Conservation (phyloP, 2,329 filamentous ascomycete species). For the Diaporthe caulivora region DNA sequence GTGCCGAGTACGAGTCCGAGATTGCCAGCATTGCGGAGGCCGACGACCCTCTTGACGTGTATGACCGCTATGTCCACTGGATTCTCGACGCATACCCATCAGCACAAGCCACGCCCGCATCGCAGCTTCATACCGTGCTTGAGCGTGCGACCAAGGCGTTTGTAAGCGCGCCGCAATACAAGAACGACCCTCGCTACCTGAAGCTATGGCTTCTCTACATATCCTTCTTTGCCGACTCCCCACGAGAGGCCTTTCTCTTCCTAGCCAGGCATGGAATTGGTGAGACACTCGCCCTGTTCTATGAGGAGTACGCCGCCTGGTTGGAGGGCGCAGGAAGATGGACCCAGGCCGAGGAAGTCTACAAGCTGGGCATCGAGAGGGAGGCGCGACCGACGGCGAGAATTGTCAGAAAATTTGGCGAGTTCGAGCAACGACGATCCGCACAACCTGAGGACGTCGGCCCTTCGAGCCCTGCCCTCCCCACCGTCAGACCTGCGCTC, state of each 20-base stretch:
- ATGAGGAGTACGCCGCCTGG: conserved; percentile 97
- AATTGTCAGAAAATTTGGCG: conserved; percentile 88
- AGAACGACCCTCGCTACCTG: conserved; percentile 93
- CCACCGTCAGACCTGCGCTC: conserved; percentile 83
- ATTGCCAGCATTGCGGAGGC: conserved; percentile 83
- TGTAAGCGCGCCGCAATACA: conserved; percentile 87
- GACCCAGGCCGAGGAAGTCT: conserved; percentile 94
- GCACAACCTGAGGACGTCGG: conserved; percentile 68
- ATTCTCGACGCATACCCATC: conserved; percentile 95
- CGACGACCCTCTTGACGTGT: conserved; percentile 95
- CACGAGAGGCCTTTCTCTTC: conserved; percentile 92
- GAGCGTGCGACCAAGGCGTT: conserved; percentile 95
- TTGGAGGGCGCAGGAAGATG: conserved; percentile 86
- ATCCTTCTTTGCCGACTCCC: conserved; percentile 90
- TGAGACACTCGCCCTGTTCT: conserved; percentile 88
- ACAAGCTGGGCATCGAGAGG: conserved; percentile 87
- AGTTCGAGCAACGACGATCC: conserved; percentile 83
- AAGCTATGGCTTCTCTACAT: conserved; percentile 97
- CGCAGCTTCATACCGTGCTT: conserved; percentile 88
- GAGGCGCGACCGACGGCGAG: conserved; percentile 87
- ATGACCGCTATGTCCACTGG: conserved; percentile 97
- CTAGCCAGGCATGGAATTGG: conserved; percentile 90
- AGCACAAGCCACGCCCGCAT: conserved; percentile 89
- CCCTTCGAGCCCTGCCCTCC: conserved; percentile 88
- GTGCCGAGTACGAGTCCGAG: conserved; percentile 89